Evolutionary conservation across 192 early-diverging fungal species (phyloP).

Genomic region (Backusella parvicylindrica): DNA sequence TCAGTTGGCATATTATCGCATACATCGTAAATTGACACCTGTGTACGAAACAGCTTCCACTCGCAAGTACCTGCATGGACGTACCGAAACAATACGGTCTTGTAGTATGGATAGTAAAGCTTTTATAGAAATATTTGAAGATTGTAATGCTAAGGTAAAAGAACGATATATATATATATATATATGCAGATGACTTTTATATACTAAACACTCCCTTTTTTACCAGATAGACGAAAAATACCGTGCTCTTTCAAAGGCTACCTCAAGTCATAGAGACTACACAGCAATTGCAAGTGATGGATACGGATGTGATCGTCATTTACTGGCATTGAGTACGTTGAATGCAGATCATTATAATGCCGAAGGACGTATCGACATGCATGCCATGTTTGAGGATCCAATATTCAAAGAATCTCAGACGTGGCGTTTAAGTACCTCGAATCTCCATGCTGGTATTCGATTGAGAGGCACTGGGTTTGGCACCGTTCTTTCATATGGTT

Average conservation of each 20-base stretch:
- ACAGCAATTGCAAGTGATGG: constrained; percentile 71
- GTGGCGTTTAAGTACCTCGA: constrained; percentile 78
- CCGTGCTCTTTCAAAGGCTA: constrained; percentile 57
- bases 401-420: constrained; percentile 59
- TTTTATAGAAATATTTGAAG: constrained; percentile 67
- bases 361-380: constrained; percentile 19
- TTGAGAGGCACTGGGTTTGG: constrained; percentile 85
- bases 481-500: constrained; percentile 74
- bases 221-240: constrained; percentile 51
- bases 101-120: constrained; percentile 63
- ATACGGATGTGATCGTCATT: constrained; percentile 78
- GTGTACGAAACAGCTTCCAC: constrained; percentile 89
- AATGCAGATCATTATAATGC: constrained; percentile 34
- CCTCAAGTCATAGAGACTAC: constrained; percentile 63
- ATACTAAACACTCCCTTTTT: too few relatives aligned
- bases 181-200: too few relatives aligned
- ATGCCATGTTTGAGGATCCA: constrained; percentile 67
- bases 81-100: constrained; percentile 85
- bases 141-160: constrained; percentile 28
- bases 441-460: constrained; percentile 65
- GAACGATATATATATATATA: constrained; percentile 27
- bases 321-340: constrained; percentile 71
- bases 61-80: constrained; percentile 73
- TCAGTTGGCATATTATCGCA: constrained; percentile 80
- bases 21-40: constrained; percentile 58